A percentile compares a stretch with the other conserved stretches of the same genome.
Conservation (phyloP, 495 filamentous ascomycete species). For the Aspergillus mulundensis region DNA sequence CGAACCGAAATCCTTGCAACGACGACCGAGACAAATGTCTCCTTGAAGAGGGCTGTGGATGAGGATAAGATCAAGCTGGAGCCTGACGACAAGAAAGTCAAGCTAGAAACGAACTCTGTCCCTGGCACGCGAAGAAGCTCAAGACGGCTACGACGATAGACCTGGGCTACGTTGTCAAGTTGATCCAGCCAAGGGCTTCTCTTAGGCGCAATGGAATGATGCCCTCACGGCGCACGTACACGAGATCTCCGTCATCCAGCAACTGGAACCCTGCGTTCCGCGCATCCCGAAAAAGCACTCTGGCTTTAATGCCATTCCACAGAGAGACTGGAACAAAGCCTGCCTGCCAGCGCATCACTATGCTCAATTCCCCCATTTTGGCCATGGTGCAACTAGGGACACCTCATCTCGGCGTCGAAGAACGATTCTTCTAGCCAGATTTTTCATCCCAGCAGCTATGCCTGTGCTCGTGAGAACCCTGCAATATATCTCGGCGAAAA, state of each 20-base stretch:
- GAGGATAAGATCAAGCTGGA: slow-evolving; percentile 24
- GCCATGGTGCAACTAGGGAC: too few species aligned
- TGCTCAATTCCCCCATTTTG: too few species aligned
- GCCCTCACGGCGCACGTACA: background rate
- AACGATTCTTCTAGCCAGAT: too few species aligned
- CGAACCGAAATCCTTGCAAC: slow-evolving; percentile 20
- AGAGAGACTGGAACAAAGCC: too few species aligned
- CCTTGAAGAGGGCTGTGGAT: slow-evolving; percentile 25
- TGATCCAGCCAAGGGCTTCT: too few species aligned
- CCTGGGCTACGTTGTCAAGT: background rate
- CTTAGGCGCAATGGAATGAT: too few species aligned
- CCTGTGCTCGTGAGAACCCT: too few species aligned
- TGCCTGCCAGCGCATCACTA: too few species aligned
- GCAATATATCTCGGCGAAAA: too few species aligned
- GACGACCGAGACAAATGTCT: slow-evolving; percentile 23
- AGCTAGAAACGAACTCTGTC: slow-evolving; percentile 16
- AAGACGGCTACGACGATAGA: slow-evolving; percentile 31
- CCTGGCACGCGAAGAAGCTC: slow-evolving; percentile 35
- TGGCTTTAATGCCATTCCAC: too few species aligned
- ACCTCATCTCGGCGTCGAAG: too few species aligned
- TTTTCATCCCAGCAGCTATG: too few species aligned
- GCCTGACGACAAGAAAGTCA: slow-evolving; percentile 18
- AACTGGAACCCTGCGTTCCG: background rate
- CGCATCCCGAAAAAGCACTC: background rate
- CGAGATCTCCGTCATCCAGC: background rate